Base-by-base conservation (phyloP, 768 basidiomycete species). In the Gymnopilus dilepis region DNA sequence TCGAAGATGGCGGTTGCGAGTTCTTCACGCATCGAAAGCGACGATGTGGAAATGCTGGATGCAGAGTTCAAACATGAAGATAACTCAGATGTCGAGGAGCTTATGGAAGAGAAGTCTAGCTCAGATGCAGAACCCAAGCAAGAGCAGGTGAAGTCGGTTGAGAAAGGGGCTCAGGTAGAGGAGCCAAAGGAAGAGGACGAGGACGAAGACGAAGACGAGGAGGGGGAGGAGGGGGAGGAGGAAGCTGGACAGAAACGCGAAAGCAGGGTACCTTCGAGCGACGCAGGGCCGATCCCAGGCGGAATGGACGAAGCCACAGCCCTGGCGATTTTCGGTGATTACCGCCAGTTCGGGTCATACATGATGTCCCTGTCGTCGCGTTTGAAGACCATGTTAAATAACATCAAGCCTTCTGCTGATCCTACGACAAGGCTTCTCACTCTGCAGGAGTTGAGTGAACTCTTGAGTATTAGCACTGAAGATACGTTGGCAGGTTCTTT, bases 401-500 rank as follows among this genome's bases (percentile, higher is more conserved):
- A 93, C 74, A 93, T 97, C 86, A 91, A 92, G 76, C 72, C 85
- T 22, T 87, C 89, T 28, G 91, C 93, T 31, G 92, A 92, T 72
- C 89, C 92, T 11, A 93, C 91, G 0, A 91, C 89, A 40, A 90
- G 95, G 50, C 85, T 98, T 28, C 78, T 94, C 43, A 95, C 96
- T 4, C 79, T 99, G 28, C 95, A 98, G 71, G 97, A 99, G 70
- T 84, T 97, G 55, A 95, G 93, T 77, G 97, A 99, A 73, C 75
- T 98, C 33, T 86, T 99, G 58, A 92, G 93, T 62, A 96, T 99
- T 77, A 94, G 94, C 75, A 98, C 95, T 2, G 97, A 99, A 77
- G 97, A 99, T 73, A 98, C 95, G 6, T 80, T 99, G 47, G 92
- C 94, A 8, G 95, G 95, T 41, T 96, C 92, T n/a, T 97, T 99